Base-by-base conservation (phyloP, 148 eudicot genomes). In the Vaccinium vitisidaea region DNA sequence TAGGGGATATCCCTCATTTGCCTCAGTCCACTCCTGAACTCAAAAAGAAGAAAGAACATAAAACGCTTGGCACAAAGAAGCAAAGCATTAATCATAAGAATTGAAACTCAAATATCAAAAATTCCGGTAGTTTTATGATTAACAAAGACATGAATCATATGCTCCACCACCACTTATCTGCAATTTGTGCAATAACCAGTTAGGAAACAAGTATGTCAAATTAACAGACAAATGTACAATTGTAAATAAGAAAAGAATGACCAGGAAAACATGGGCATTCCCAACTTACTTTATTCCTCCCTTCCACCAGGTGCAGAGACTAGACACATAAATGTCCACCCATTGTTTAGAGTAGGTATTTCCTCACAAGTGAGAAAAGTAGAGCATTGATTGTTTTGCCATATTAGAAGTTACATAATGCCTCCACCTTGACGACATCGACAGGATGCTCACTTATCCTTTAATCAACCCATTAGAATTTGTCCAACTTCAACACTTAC, bases 1-100 rank as follows among this genome's bases (percentile, higher is more conserved):
- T 54, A 96, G 90, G 65, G 98, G 83, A 84, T 84, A 83, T 50
- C 92, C 95, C 67, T 92, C 98, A 83, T 92, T 92, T 76, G 90
- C 87, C 86, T 92, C 97, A 74, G 84, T 85, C 97, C 97, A 95
- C 82, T 89, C 95, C 99, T 94, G 88, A 77, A 90, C 84, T 18
- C 23, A 30, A 65, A 79, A 59, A 75, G 61, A 46, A 16, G 14
- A 32, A 71, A 71, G 50, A 73, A 48, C 36, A 14, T 13, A 6
- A 63, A 63, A 81, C 5, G 11, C 50, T 55, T 21, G 19, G 49
- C 16, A 79, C 11, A 6, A 3, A 16, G 49, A 55, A 56, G 49
- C 23, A 27, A 1, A 59, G 23, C 71, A 80, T 59, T 59, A 80
- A 80, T 19, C 36, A 55, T 23, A 13, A 7, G 23, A 65, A 23